A percentile compares a stretch with the other conserved stretches of the same genome.
Evolutionary conservation across 768 basidiomycete genomes (phyloP).

Genomic region (Sarcodon aspratus): DNA sequence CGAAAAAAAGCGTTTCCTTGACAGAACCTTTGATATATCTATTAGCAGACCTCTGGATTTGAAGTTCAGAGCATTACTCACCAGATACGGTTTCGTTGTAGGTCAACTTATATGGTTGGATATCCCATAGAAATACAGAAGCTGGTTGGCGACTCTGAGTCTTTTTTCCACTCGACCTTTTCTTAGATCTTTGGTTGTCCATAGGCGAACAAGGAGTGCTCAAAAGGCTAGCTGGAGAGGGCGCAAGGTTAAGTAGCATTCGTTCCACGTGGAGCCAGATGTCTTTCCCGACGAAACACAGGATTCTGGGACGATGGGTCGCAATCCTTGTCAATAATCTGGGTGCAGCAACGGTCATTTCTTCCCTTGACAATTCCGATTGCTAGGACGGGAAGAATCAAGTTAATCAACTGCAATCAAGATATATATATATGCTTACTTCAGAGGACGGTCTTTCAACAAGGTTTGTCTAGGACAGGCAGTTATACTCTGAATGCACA

Average conservation of each 20-base stretch:
- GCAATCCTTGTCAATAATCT: conserved; percentile 48
- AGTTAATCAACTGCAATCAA: neutral
- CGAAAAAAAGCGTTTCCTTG: conserved; percentile 60
- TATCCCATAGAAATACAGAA: conserved; percentile 21
- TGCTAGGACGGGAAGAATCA: conserved; percentile 22
- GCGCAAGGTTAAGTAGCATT: conserved; percentile 19
- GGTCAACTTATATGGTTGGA: conserved; percentile 41
- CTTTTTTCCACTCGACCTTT: neutral
- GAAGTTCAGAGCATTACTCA: neutral
- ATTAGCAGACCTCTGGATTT: conserved; percentile 7
- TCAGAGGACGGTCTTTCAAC: conserved; percentile 59
- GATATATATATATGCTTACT: conserved; percentile 20
- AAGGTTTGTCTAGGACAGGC: conserved; percentile 53
- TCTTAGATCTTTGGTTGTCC: neutral
- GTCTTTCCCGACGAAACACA: conserved; percentile 71
- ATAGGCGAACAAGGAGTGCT: no score
- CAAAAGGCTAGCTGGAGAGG: conserved; percentile 16
- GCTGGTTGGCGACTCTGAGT: neutral
- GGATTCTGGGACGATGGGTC: conserved; percentile 44
- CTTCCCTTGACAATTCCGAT: conserved; percentile 39
- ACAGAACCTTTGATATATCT: conserved; percentile 6
- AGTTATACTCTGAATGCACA: neutral
- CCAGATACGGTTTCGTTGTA: conserved; percentile 14
- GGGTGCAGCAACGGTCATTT: conserved; percentile 45
- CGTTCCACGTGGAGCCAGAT: conserved; percentile 32